These are phyloP conservation scores for Penicillium silybi DNA, from an alignment of 495 filamentous ascomycete genomes.

Conservation along the genomic window DNA sequence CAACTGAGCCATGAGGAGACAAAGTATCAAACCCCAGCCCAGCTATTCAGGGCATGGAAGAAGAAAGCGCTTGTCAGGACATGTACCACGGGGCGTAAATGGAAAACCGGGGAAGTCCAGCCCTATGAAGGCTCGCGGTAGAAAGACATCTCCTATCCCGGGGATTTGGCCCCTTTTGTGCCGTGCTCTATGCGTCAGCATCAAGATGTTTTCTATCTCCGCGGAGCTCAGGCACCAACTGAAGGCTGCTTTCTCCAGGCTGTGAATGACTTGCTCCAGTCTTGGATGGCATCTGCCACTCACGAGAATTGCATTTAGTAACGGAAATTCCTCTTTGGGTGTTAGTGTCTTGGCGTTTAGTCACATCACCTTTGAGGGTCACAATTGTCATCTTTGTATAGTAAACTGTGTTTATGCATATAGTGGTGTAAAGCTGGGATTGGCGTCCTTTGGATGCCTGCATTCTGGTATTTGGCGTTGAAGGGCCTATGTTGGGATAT, in stretches of 20 bases:
- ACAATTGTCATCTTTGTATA: too few species aligned
- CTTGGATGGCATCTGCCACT: constrained; percentile 22
- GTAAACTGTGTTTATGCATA: too few species aligned
- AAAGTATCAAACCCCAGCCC: not conserved
- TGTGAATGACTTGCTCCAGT: not conserved
- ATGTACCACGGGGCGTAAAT: not conserved
- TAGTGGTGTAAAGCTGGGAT: too few species aligned
- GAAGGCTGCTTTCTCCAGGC: too few species aligned
- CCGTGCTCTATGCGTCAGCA: too few species aligned
- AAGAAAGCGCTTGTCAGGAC: too few species aligned
- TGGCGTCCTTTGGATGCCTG: too few species aligned
- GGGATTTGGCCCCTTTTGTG: not conserved
- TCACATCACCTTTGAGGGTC: too few species aligned
- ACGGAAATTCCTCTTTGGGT: constrained; percentile 33
- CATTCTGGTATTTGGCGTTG: too few species aligned
- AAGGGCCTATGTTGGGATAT: too few species aligned
- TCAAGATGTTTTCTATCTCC: constrained; percentile 5
- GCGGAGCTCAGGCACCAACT: constrained; percentile 5
- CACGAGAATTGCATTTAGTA: constrained; percentile 39
- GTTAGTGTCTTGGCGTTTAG: constrained; percentile 23
- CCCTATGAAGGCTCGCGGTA: not conserved
- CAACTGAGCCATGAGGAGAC: constrained; percentile 6
- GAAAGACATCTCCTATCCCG: not conserved
- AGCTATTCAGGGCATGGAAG: not conserved
- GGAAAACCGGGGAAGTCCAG: not conserved